Evolutionary conservation across 2,329 filamentous ascomycete species (phyloP).

Genomic region (Leptographium radiaticola): DNA sequence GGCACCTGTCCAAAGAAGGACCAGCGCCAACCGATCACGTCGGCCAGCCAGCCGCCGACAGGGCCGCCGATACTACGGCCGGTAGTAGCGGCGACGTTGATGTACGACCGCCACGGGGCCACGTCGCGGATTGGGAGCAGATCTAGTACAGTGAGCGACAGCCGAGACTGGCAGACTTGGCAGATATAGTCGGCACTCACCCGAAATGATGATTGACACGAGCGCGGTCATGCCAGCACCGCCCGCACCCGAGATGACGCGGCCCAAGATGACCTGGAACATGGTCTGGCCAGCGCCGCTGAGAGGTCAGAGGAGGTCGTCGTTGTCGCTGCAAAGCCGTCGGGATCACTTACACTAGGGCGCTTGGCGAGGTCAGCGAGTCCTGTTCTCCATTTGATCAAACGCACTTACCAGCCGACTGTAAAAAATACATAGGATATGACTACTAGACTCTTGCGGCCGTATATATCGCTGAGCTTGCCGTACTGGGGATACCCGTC

Average conservation of each 20-base stretch:
- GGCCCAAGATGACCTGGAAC: conserved; percentile 34
- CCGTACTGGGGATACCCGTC: conserved; percentile 25
- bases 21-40: conserved; percentile 55
- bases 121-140: conserved; percentile 38
- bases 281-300: conserved; percentile 32
- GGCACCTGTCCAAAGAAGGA: conserved; percentile 46
- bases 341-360: conserved; percentile 18
- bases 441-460: conserved; percentile 36
- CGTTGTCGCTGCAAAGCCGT: background rate
- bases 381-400: background rate
- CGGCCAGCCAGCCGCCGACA: conserved; percentile 46
- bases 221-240: conserved; percentile 37
- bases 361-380: conserved; percentile 5
- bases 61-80: conserved; percentile 39
- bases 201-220: conserved; percentile 38
- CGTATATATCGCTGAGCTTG: conserved; percentile 45
- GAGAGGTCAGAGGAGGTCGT: background rate
- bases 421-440: conserved; percentile 37
- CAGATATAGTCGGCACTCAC: conserved; percentile 14
- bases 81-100: conserved; percentile 37
- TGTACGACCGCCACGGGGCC: conserved; percentile 38
- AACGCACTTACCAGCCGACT: conserved; percentile 27
- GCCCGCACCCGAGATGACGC: conserved; percentile 38
- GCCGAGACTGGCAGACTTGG: background rate
- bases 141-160: conserved; percentile 19